Evolutionary conservation across 352 stramenopile species (phyloP).

Genomic region (Phytopythium montanum): DNA sequence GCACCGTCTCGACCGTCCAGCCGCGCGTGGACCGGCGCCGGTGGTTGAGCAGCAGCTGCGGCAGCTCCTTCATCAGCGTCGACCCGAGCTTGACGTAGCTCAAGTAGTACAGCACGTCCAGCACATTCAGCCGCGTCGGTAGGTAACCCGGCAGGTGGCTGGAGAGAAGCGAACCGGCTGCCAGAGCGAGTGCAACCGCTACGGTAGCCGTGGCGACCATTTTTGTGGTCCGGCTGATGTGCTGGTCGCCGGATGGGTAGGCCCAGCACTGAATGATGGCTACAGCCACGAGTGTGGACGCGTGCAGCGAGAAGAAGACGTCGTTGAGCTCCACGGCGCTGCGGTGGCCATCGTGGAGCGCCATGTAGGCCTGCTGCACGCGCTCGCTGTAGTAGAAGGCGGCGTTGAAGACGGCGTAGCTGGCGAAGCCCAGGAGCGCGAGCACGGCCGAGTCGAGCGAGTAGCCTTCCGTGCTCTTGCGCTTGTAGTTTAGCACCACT

Average conservation of each 20-base stretch:
- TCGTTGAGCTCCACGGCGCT: slow-evolving; percentile 84
- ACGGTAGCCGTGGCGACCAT: slow-evolving; percentile 23
- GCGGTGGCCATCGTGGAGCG: slow-evolving; percentile 43
- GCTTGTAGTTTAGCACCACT: slow-evolving; percentile 85
- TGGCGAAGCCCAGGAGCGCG: slow-evolving; percentile 90
- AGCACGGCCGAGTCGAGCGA: slow-evolving; percentile 88
- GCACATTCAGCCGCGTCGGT: slow-evolving; percentile 63
- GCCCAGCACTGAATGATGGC: slow-evolving; percentile 87
- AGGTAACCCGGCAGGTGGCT: slow-evolving; percentile 1
- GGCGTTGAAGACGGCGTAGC: slow-evolving; percentile 90
- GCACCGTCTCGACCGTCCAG: slow-evolving; percentile 94
- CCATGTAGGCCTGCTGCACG: slow-evolving; percentile 83
- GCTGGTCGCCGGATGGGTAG: slow-evolving; percentile 55
- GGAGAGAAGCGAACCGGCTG: slow-evolving; percentile 20
- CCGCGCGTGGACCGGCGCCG: slow-evolving; percentile 89
- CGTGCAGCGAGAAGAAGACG: slow-evolving; percentile 91
- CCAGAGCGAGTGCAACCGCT: slow-evolving; percentile 31
- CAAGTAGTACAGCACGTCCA: slow-evolving; percentile 90
- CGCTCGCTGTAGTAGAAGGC: slow-evolving; percentile 79
- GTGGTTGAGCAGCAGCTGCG: slow-evolving; percentile 92
- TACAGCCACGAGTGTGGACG: slow-evolving; percentile 71
- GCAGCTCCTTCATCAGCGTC: slow-evolving; percentile 92
- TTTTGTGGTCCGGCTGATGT: slow-evolving; percentile 34
- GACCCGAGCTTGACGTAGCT: slow-evolving; percentile 91
- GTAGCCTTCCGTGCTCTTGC: slow-evolving; percentile 82